Evolutionary conservation across 768 basidiomycete genomes (phyloP), one percentile per base, ranked within the genome.

Genomic region (Suillus paluster): DNA sequence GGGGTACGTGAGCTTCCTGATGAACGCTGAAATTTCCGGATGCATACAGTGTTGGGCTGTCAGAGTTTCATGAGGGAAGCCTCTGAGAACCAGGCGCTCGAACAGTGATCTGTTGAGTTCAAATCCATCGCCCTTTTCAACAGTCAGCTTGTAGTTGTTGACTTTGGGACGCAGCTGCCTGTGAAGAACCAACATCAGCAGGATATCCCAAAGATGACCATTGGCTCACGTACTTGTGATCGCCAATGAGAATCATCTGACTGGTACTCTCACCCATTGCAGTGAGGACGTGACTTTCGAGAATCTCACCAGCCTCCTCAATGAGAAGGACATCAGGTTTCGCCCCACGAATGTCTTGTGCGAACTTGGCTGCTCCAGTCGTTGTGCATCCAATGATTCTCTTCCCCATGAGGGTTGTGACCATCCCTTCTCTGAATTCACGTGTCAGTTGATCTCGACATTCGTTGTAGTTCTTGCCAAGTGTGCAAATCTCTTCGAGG

Each of bases 121-220:
- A 64, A 78, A 90, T 5, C 87, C 88, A 3, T 86, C 83, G 1
- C 80, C 85, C 62, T 87, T 89, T 69, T 91, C 89, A 4, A 89
- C 83, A 0, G 87, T 90, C 23, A 91, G 72, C 0, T 67, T 49
- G 60, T 90, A 91, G 61, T 85, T 81, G 62, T 86, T 88, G 61
- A 89, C 86, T 71, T 89, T 91, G 0, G 89, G 89, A 2, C 90
- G 86, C 15, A 91, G 78, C 71, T 91, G 89, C 71, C 88, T 90
- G 42, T 46, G 46, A 30, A 39, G 15, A 19, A 57, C 23, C 25
- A 48, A 36, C 3, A 58, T 46, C 57, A 38, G 52, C 4, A 55
- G 34, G 53, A 23, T 58, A 21, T 25, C 41, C 42, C 39, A 10
- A 27, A 36, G 21, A 46, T n/a, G 5, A 14, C 17, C 14, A 15